Percentiles rank a stretch among this genome's conserved stretches.
Conservation (phyloP, 129 eudicot species). For the Apium graveolens region DNA sequence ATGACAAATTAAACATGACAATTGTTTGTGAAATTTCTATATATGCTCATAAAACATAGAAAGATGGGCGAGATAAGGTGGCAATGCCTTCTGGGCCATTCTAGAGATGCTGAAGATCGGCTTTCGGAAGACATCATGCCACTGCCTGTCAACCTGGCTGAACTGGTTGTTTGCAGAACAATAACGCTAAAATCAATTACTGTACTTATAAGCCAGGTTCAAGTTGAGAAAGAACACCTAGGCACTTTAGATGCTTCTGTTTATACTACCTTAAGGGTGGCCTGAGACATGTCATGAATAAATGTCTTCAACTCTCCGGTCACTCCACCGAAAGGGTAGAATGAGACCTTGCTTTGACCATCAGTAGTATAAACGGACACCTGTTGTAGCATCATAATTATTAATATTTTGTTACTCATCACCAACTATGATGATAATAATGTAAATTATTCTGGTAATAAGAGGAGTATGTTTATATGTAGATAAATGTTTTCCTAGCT, state of each 20-base stretch:
- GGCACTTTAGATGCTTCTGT: background rate
- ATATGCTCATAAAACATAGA: background rate
- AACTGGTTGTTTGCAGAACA: slow-evolving; percentile 13
- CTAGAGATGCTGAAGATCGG: slow-evolving; percentile 12
- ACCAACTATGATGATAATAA: background rate
- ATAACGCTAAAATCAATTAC: slow-evolving; percentile 7
- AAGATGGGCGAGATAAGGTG: slow-evolving; percentile 11
- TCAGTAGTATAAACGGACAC: slow-evolving; percentile 43
- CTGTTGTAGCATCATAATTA: slow-evolving; percentile 19
- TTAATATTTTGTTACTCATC: background rate
- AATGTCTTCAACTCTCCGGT: slow-evolving; percentile 79
- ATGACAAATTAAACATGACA: background rate
- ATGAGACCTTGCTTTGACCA: slow-evolving; percentile 61
- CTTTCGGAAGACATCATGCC: slow-evolving; percentile 4
- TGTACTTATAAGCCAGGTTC: background rate
- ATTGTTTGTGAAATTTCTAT: background rate
- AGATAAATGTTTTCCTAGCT: background rate
- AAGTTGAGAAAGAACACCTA: slow-evolving; percentile 2
- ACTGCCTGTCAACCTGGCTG: slow-evolving; percentile 12
- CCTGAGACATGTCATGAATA: slow-evolving; percentile 58
- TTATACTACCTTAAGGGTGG: slow-evolving; percentile 44
- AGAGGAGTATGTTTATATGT: too few relatives aligned
- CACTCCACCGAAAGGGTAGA: slow-evolving; percentile 81
- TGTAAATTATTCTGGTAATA: background rate
- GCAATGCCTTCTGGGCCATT: slow-evolving; percentile 4